Evolutionary conservation across 139 green algal species (phyloP).

Genomic region (Chlamydomonas urium): DNA sequence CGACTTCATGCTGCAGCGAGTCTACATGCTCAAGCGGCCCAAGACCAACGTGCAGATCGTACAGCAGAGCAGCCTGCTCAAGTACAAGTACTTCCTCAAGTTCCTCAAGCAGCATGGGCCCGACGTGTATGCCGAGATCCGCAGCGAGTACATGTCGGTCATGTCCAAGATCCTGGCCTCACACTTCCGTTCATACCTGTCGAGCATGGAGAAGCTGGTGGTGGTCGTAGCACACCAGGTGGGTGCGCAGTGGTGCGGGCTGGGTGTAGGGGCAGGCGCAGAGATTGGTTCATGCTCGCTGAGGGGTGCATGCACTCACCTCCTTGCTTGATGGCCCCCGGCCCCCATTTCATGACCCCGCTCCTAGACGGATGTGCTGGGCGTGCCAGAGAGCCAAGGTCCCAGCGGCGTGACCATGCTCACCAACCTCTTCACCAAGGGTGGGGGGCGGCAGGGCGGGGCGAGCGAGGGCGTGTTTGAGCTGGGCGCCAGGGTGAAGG

Average conservation of each 20-base stretch:
- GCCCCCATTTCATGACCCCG: no score
- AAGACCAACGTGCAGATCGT: slow-evolving; percentile 93
- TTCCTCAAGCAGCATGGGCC: slow-evolving; percentile 67
- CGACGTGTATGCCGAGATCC: slow-evolving; percentile 79
- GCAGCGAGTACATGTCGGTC: slow-evolving; percentile 71
- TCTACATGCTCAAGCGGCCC: slow-evolving; percentile 83
- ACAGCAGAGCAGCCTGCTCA: slow-evolving; percentile 90
- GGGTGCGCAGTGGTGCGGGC: no score
- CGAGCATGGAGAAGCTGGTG: slow-evolving; percentile 69
- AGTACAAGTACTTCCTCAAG: slow-evolving; percentile 73
- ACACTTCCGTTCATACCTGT: slow-evolving; percentile 88
- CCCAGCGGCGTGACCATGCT: neutral
- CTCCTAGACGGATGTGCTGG: no score
- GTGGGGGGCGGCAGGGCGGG: neutral
- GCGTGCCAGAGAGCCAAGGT: neutral
- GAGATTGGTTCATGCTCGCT: no score
- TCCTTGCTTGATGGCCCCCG: no score
- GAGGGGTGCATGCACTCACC: no score
- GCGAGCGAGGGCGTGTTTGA: slow-evolving; percentile 53
- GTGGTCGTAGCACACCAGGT: no score
- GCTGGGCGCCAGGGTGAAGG: slow-evolving; percentile 58
- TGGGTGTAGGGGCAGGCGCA: no score
- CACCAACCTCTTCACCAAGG: neutral
- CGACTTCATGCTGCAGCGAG: slow-evolving; percentile 76
- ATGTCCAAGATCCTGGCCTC: slow-evolving; percentile 73